These are phyloP conservation scores for Dothiorella sarmentorum DNA, from an alignment of 2,329 filamentous ascomycete genomes.

Conservation along the genomic window DNA sequence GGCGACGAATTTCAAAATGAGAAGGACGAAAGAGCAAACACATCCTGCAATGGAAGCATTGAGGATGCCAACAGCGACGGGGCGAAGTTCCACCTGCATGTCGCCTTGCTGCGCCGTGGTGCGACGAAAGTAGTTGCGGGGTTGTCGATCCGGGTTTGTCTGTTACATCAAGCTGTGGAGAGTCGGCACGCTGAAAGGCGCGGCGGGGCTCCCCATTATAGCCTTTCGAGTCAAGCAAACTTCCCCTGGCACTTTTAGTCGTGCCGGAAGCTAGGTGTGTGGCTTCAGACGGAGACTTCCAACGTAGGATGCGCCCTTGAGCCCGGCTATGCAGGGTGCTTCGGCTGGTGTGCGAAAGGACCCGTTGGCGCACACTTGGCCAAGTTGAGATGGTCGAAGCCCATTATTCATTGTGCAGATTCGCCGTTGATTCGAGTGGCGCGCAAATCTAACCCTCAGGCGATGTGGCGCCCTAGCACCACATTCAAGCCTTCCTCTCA, in stretches of 20 bases:
- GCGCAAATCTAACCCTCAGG: not conserved
- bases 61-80: not conserved
- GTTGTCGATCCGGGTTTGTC: not conserved
- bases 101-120: not conserved
- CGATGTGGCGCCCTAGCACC: not conserved
- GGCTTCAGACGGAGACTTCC: too few relatives aligned
- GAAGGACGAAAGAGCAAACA: not conserved
- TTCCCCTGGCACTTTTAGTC: not conserved
- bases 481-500: not conserved
- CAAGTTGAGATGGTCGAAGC: not conserved
- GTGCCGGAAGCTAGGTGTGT: not conserved
- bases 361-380: not conserved
- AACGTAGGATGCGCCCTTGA: too few relatives aligned
- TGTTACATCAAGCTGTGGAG: constrained; percentile 2
- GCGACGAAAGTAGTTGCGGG: not conserved
- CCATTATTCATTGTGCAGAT: not conserved
- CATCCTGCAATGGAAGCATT: not conserved
- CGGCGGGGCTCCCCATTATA: not conserved
- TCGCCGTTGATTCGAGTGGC: not conserved
- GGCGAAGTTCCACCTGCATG: constrained; percentile 4
- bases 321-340: not conserved
- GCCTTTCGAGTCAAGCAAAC: too few relatives aligned
- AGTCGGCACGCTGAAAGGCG: too few relatives aligned
- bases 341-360: not conserved
- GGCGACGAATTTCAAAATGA: not conserved